Evolutionary conservation across 495 filamentous ascomycete species (phyloP), one percentile per base, ranked within the genome.

Genomic region (Viridothelium virens): DNA sequence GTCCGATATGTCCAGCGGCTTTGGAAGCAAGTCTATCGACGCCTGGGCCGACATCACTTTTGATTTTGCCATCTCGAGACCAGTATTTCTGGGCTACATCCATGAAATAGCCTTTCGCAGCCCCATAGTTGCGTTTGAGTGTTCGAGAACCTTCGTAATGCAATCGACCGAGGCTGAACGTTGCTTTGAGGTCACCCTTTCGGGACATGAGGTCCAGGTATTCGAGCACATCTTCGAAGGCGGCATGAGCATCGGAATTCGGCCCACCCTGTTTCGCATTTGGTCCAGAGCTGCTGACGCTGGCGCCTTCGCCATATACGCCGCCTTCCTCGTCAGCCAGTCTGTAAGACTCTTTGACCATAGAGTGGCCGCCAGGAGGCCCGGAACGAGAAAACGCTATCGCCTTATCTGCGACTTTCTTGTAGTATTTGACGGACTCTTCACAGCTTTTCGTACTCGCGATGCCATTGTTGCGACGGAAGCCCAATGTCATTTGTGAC

Each of bases 301-400:
- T 96, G 31, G 94, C 94, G 5, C 94, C 94, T 75, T 96, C 89
- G 7, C 94, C 95, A 72, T 96, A 99, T 36, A 96, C 90, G 50
- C 94, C 94, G 33, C 94, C 95, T 25, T 86, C 81, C 56, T 96
- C 91, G 73, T 99, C 95, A 14, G 91, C 91, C 67, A 92, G 80
- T 56, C 89, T 81, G 76, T 91, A 92, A 33, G 87, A 83, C 68
- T 96, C 86, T 33, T 84, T 83, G 2, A 86, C 78, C 78, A 94
- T 83, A n/a, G 80, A 74, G 76, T 87, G 87, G 1, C 93, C 95
- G 14, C 95, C 95, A 2, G 95, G 95, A 0, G 95, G 95, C 0
- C 95, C 95, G 2, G 91, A 90, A 47, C 90, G 84, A 68, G 85
- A 91, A 80, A 87, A 96, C 16, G 80, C 81, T 47, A 97, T 90